phyloP scores from a whole-genome alignment of 2,329 filamentous ascomycete species.

The Ascocoryne sarcoides region DNA sequence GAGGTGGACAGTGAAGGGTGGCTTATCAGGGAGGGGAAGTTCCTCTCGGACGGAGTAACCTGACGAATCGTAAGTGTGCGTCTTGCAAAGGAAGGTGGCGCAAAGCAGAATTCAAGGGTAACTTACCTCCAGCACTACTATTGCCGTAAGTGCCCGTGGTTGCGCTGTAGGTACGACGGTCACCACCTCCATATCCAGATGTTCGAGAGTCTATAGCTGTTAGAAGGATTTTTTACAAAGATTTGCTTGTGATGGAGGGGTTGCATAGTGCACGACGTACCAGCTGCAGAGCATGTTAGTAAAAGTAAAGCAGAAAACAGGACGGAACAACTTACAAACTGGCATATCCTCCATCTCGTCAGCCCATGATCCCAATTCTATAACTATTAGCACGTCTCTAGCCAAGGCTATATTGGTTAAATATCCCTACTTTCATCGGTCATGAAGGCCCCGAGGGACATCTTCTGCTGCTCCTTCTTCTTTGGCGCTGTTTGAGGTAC shows the following conservation, averaged over 20 bases:
- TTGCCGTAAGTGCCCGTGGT: slow-evolving; percentile 26
- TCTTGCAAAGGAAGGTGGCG: background rate
- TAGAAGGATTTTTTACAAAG: slow-evolving; percentile 11
- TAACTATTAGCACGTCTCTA: slow-evolving; percentile 33
- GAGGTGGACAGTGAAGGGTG: slow-evolving; percentile 90
- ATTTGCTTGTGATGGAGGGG: no score
- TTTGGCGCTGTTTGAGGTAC: slow-evolving; percentile 60
- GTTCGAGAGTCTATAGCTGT: slow-evolving; percentile 27
- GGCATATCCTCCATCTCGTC: slow-evolving; percentile 86
- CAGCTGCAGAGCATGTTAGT: slow-evolving; percentile 25
- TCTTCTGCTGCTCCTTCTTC: slow-evolving; percentile 86
- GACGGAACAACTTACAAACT: slow-evolving; percentile 26
- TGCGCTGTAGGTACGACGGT: slow-evolving; percentile 27
- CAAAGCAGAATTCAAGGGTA: slow-evolving; percentile 5
- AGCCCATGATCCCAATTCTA: slow-evolving; percentile 86
- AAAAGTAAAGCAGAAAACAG: slow-evolving; percentile 1
- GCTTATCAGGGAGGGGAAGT: slow-evolving; percentile 80
- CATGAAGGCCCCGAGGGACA: slow-evolving; percentile 96
- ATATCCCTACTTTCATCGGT: slow-evolving; percentile 69
- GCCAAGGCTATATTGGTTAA: slow-evolving; percentile 24
- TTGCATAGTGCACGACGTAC: no score
- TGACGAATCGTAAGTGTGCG: slow-evolving; percentile 21
- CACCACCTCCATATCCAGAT: slow-evolving; percentile 25
- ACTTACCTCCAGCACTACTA: slow-evolving; percentile 24
- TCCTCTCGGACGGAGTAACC: slow-evolving; percentile 62